These are phyloP conservation scores for Fraxinus quadrangulata DNA, from an alignment of 257 asterid species.

Conservation along the genomic window DNA sequence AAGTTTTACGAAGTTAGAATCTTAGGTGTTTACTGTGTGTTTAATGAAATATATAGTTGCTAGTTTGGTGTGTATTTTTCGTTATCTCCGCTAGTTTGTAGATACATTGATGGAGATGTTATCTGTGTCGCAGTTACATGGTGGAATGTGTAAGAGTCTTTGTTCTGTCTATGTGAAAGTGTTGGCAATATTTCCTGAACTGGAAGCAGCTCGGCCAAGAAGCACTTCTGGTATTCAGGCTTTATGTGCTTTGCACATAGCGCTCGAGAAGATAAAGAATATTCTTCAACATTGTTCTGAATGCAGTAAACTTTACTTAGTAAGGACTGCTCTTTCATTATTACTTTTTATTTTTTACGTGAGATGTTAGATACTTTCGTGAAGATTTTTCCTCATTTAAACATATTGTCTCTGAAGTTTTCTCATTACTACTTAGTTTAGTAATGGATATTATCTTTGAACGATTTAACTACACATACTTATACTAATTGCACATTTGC, in stretches of 20 bases:
- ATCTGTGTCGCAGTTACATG: slow-evolving; percentile 70
- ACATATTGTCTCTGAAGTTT: not conserved
- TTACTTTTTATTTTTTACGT: not conserved
- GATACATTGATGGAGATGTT: slow-evolving; percentile 24
- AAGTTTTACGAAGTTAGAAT: not conserved
- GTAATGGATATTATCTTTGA: not conserved
- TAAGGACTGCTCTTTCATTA: slow-evolving; percentile 25
- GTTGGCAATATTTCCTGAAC: slow-evolving; percentile 84
- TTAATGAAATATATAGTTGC: not conserved
- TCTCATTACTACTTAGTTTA: not conserved
- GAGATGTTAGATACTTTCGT: not conserved
- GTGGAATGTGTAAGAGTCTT: slow-evolving; percentile 90
- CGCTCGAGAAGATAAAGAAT: slow-evolving; percentile 96
- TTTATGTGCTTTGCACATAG: slow-evolving; percentile 90
- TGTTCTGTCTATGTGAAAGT: slow-evolving; percentile 74
- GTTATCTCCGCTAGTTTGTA: slow-evolving; percentile 4
- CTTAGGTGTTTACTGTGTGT: not conserved
- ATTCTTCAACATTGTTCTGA: slow-evolving; percentile 94
- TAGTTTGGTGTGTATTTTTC: not conserved
- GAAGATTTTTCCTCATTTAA: not conserved
- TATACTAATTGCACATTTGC: not conserved
- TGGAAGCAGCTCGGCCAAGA: slow-evolving; percentile 95
- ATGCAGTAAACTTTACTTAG: slow-evolving; percentile 98
- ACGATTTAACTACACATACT: not conserved
- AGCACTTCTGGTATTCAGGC: slow-evolving; percentile 99